These are phyloP conservation scores for Vaccinium vitisidaea DNA, from an alignment of 148 eudicot species.

Conservation along the genomic window DNA sequence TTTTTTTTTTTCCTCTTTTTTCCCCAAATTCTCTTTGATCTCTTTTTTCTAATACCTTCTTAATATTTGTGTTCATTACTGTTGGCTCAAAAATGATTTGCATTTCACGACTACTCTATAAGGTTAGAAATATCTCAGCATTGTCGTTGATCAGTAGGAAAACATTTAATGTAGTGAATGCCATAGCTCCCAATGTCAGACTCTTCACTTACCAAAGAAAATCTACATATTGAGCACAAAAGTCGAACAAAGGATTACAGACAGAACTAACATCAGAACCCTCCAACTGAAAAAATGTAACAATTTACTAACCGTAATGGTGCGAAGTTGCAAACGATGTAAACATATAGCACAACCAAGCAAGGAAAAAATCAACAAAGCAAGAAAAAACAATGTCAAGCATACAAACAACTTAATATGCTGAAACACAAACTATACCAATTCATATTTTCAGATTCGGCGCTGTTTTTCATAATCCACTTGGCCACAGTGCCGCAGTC, in stretches of 20 bases:
- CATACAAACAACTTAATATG: neutral
- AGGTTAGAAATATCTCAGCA: neutral
- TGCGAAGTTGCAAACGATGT: neutral
- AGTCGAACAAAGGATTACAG: neutral
- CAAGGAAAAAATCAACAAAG: neutral
- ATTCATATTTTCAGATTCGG: slow-evolving; percentile 52
- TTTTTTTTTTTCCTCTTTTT: neutral
- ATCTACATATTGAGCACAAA: neutral
- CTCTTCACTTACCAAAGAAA: neutral
- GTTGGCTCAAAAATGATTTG: neutral
- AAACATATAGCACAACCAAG: neutral
- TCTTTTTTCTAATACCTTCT: neutral
- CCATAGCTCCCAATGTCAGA: neutral
- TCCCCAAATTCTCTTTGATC: neutral
- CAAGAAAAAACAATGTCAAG: neutral
- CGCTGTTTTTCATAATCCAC: slow-evolving; percentile 49
- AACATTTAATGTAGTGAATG: neutral
- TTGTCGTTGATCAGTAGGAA: neutral
- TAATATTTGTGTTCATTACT: neutral
- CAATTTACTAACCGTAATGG: neutral
- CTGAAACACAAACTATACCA: slow-evolving; percentile 37
- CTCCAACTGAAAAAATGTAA: neutral
- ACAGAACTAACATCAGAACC: neutral
- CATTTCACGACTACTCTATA: neutral
- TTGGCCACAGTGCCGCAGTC: slow-evolving; percentile 54